Percentiles rank a stretch among this genome's conserved stretches.
These are phyloP conservation scores for Boletus pseudopeckii DNA, from an alignment of 768 basidiomycete species.

Conservation along the genomic window DNA sequence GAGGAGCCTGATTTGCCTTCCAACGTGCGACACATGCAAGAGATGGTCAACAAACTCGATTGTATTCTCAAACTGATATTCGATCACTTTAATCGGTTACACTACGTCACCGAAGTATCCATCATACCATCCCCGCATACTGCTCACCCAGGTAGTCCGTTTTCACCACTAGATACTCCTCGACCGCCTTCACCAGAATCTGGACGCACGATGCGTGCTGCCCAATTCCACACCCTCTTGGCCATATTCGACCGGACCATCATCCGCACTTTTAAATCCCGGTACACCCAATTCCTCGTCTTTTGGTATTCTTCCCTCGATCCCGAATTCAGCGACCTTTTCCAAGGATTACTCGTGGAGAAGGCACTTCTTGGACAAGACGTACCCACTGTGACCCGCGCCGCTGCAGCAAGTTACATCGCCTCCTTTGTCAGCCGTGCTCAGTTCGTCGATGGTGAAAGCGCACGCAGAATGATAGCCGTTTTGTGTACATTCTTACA, in stretches of 20 bases:
- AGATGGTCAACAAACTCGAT: slow-evolving; percentile 92
- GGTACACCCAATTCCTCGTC: slow-evolving; percentile 94
- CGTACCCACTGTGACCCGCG: slow-evolving; percentile 73
- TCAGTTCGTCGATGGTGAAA: slow-evolving; percentile 73
- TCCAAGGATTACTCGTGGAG: slow-evolving; percentile 92
- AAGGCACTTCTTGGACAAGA: slow-evolving; percentile 68
- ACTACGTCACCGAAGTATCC: slow-evolving; percentile 27
- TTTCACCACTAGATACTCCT: slow-evolving; percentile 20
- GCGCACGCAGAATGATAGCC: slow-evolving; percentile 66
- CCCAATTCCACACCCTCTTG: slow-evolving; percentile 84
- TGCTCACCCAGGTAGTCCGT: slow-evolving; percentile 1
- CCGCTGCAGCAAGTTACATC: slow-evolving; percentile 92
- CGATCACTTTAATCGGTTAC: slow-evolving; percentile 68
- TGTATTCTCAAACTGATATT: slow-evolving; percentile 81
- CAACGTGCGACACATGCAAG: slow-evolving; percentile 67
- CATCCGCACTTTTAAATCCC: slow-evolving; percentile 92
- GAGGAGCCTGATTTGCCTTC: slow-evolving; percentile 36
- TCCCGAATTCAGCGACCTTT: slow-evolving; percentile 84
- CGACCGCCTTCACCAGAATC: slow-evolving; percentile 32
- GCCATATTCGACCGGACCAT: slow-evolving; percentile 93
- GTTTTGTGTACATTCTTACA: slow-evolving; percentile 87
- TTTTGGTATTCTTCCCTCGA: slow-evolving; percentile 96
- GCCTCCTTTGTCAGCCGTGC: slow-evolving; percentile 91
- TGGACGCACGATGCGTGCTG: slow-evolving; percentile 40
- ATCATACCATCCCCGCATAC: slow-evolving; percentile 12